Evolutionary conservation across 306 rosid genomes (phyloP).

Genomic region (Begonia peltatifolia): DNA sequence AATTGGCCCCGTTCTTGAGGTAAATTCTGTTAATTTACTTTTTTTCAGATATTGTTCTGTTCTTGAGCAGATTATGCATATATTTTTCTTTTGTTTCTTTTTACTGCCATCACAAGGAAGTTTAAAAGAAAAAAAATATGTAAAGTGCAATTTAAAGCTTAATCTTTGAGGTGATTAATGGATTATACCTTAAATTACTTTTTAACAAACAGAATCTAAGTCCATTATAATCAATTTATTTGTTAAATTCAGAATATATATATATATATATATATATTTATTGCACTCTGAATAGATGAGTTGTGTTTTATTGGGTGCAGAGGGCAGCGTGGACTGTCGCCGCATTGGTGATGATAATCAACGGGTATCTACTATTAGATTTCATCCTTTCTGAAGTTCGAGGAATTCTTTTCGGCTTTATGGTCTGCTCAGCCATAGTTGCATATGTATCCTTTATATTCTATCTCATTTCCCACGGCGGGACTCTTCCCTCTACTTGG

Average conservation of each 20-base stretch:
- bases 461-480: slow-evolving; percentile 48
- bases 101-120: no score
- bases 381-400: slow-evolving; percentile 63
- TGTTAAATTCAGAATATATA: no score
- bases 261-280: no score
- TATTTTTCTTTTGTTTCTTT: no score
- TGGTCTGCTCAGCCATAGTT: slow-evolving; percentile 28
- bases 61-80: slow-evolving; percentile 5
- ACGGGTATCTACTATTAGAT: slow-evolving; percentile 73
- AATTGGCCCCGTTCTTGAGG: slow-evolving; percentile 76
- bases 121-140: no score
- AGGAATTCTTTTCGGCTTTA: slow-evolving; percentile 23
- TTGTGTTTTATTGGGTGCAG: slow-evolving; percentile 40
- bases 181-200: no score
- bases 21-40: slow-evolving; percentile 18
- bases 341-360: slow-evolving; percentile 73
- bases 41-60: neutral
- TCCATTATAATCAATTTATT: no score
- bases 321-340: slow-evolving; percentile 78
- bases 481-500: slow-evolving; percentile 40
- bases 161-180: no score
- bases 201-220: no score
- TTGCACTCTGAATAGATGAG: no score
- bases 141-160: no score
- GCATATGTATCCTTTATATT: slow-evolving; percentile 46